Percentiles rank a stretch among this genome's conserved stretches.
phyloP scores from a whole-genome alignment of 352 stramenopile genomes.

The Phytophthora hibernalis region DNA sequence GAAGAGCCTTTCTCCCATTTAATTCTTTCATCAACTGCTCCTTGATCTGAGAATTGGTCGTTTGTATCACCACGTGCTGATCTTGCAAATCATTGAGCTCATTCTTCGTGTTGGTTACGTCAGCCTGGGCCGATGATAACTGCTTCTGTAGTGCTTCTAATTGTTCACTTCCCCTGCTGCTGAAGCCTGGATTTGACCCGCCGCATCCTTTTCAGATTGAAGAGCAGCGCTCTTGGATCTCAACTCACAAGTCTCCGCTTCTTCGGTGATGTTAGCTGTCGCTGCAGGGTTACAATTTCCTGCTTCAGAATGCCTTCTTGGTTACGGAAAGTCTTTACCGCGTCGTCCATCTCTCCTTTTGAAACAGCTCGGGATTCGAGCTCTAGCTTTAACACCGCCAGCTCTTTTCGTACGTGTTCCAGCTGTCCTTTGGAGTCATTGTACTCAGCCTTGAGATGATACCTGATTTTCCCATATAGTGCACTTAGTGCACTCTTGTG shows the following conservation, averaged over 20 bases:
- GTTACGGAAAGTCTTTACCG: conserved; percentile 13
- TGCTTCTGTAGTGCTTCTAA: conserved; percentile 26
- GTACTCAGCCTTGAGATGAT: neutral
- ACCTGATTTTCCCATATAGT: no score
- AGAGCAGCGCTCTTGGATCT: conserved; percentile 16
- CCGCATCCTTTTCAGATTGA: conserved; percentile 10
- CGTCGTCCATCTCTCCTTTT: conserved; percentile 16
- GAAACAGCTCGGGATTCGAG: neutral
- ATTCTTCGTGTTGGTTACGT: conserved; percentile 31
- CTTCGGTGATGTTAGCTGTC: conserved; percentile 17
- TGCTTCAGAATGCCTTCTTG: conserved; percentile 27
- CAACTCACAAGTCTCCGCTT: conserved; percentile 19
- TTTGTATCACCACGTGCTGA: conserved; percentile 41
- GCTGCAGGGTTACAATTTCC: conserved; percentile 24
- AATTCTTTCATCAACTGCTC: conserved; percentile 63
- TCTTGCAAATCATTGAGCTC: conserved; percentile 49
- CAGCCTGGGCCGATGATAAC: conserved; percentile 7
- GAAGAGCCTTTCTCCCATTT: conserved; percentile 51
- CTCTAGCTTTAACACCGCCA: conserved; percentile 15
- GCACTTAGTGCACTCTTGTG: no score
- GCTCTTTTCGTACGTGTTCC: conserved; percentile 23
- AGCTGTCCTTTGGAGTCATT: conserved; percentile 10
- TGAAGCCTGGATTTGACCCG: neutral
- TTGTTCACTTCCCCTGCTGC: conserved; percentile 8
- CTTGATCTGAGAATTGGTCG: conserved; percentile 59